Evolutionary conservation across 2,329 filamentous ascomycete species (phyloP), one percentile per base, ranked within the genome.

Genomic region (Aspergillus proliferans): DNA sequence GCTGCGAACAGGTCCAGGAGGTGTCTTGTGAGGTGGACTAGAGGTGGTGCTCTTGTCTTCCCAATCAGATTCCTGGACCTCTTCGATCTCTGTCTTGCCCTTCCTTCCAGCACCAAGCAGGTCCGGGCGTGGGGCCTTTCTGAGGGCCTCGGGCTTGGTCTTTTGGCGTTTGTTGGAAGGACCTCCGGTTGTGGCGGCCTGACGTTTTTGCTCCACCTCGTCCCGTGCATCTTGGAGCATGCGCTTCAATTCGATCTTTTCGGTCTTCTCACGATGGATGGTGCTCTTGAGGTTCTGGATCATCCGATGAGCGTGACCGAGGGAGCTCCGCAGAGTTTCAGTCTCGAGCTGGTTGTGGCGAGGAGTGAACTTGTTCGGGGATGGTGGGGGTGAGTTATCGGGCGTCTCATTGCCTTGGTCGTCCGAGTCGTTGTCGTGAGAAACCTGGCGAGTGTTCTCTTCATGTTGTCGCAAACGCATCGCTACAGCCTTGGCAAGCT

Each of bases 181-280:
- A 19, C 71, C 66, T 45, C 69, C 67, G 19, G 61, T 52, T 21
- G 65, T 43, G 71, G 71, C 47, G 28, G 82, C 79, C 49, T 75
- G 76, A 43, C 81, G 77, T 51, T 84, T 81, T 43, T 82, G 71
- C 68, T 89, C 93, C 24, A 98, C 74, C 62, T 98, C 93, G 65
- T 98, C 93, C 33, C 91, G 84, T 21, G 92, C 86, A 62, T 98
- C 93, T 71, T 97, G 92, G 26, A 97, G 81, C 80, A 98, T 88
- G 51, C 92, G 87, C 71, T 89, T 91, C 47, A 97, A 81, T 70
- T 98, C 93, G 24, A 97, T 81, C 76, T 96, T 98, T 70, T 98
- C 93, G 0, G 92, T 96, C 83, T 97, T 98, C 70, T 98, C 93
- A 30, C 93, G 87, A 68, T 98, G 92, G 43, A 97, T 87, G 61